Evolutionary conservation across 2,329 filamentous ascomycete genomes (phyloP).

Genomic region (Fusarium neocosmosporiellum): DNA sequence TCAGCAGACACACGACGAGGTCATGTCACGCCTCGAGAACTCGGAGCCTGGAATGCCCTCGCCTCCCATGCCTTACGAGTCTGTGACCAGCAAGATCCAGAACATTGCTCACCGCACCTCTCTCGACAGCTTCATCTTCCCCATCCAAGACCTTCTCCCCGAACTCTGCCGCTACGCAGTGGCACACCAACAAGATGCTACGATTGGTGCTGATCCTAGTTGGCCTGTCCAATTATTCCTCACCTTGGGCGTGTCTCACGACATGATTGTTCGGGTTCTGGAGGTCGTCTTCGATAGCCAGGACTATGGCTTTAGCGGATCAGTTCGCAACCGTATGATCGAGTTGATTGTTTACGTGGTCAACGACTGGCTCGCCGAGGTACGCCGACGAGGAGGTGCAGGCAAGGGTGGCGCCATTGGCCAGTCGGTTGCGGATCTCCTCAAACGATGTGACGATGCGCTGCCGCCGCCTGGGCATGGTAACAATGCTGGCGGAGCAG

Average conservation of each 20-base stretch:
- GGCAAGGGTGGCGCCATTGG: conserved; percentile 54
- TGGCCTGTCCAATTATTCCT: conserved; percentile 70
- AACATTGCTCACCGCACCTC: conserved; percentile 74
- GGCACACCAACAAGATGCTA: conserved; percentile 67
- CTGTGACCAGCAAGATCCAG: conserved; percentile 71
- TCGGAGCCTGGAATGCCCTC: conserved; percentile 54
- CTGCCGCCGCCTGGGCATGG: conserved; percentile 54
- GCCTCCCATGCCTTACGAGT: conserved; percentile 74
- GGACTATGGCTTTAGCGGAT: conserved; percentile 68
- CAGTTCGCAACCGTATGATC: conserved; percentile 61
- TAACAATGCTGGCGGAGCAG: conserved; percentile 58
- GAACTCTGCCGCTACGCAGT: conserved; percentile 72
- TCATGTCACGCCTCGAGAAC: conserved; percentile 56
- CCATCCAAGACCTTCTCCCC: conserved; percentile 69
- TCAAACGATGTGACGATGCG: conserved; percentile 61
- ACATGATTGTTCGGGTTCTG: conserved; percentile 66
- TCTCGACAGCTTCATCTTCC: conserved; percentile 75
- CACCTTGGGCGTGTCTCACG: conserved; percentile 65
- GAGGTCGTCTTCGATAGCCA: conserved; percentile 69
- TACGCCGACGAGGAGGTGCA: conserved; percentile 58
- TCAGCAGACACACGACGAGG: conserved; percentile 73
- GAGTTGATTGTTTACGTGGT: conserved; percentile 65
- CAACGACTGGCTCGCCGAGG: conserved; percentile 61
- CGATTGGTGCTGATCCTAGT: conserved; percentile 65
- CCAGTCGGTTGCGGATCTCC: conserved; percentile 61